These are phyloP conservation scores for Starmerella bombi DNA, from an alignment of 805 yeast species.

Conservation along the genomic window DNA sequence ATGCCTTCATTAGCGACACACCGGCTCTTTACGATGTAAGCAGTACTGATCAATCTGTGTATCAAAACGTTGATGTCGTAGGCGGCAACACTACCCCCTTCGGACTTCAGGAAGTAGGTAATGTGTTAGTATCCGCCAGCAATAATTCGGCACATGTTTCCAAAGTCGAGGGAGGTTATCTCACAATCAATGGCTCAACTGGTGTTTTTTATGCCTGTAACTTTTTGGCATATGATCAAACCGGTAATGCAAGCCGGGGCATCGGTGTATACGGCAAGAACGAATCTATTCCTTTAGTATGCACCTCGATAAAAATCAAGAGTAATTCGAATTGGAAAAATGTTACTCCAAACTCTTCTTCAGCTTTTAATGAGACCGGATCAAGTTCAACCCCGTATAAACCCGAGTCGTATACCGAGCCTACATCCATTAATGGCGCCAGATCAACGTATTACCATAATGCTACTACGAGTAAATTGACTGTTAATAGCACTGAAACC, in stretches of 20 bases:
- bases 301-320: conserved; percentile 12
- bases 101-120: background rate
- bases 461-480: too few relatives aligned
- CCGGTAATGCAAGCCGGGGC: background rate
- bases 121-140: background rate
- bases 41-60: background rate
- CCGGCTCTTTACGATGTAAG: background rate
- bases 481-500: too few relatives aligned
- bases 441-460: too few relatives aligned
- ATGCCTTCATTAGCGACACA: conserved; percentile 2
- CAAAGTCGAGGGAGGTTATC: conserved; percentile 1
- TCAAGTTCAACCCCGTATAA: too few relatives aligned
- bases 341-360: background rate
- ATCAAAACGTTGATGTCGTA: too few relatives aligned
- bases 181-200: conserved; percentile 13
- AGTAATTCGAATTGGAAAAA: background rate
- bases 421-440: too few relatives aligned
- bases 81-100: background rate
- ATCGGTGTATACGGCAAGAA: conserved; percentile 4
- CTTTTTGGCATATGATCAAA: conserved; percentile 6
- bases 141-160: background rate
- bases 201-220: conserved; percentile 4
- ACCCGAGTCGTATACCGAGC: too few relatives aligned
- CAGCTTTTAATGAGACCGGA: too few relatives aligned
- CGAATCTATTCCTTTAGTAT: conserved; percentile 3